Evolutionary conservation across 108 stramenopile species (phyloP).

Genomic region (Bacterosira constricta): DNA sequence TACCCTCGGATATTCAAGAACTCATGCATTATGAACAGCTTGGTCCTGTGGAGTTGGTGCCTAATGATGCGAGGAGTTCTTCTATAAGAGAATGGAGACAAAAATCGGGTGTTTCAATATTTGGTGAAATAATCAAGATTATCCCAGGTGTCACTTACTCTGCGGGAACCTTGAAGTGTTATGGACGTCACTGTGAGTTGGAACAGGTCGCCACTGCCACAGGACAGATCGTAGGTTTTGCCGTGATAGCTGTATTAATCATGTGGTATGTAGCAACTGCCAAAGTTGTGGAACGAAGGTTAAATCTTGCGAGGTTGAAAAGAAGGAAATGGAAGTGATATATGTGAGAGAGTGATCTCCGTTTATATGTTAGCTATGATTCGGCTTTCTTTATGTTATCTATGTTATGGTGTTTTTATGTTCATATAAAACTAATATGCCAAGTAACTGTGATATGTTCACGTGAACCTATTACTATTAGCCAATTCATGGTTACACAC

Average conservation of each 20-base stretch:
- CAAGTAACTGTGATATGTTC: not conserved
- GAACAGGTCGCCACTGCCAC: conserved; percentile 29
- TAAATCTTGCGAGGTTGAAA: conserved; percentile 26
- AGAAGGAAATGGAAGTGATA: conserved; percentile 26
- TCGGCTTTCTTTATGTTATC: not conserved
- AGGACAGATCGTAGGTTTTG: conserved; percentile 11
- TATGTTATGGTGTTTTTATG: not conserved
- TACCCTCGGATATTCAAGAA: conserved; percentile 40
- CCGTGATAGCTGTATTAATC: conserved; percentile 9
- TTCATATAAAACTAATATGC: not conserved
- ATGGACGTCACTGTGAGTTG: conserved; percentile 36
- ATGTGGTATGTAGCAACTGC: conserved; percentile 27
- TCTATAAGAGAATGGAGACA: conserved; percentile 22
- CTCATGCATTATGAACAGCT: conserved; percentile 32
- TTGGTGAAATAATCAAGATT: conserved; percentile 15
- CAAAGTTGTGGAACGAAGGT: conserved; percentile 24
- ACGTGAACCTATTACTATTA: not conserved
- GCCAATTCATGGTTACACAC: not conserved
- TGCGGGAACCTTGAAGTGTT: conserved; percentile 19
- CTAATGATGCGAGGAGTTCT: conserved; percentile 33
- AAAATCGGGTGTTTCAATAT: conserved; percentile 35
- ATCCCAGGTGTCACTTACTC: conserved; percentile 15
- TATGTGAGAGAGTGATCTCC: not conserved
- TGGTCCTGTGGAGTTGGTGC: conserved; percentile 30
- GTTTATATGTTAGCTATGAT: not conserved